These are phyloP conservation scores for Bryoerythrophyllum caledonicum DNA, from an alignment of 225 moss, liverwort and hornwort species.

Conservation along the genomic window DNA sequence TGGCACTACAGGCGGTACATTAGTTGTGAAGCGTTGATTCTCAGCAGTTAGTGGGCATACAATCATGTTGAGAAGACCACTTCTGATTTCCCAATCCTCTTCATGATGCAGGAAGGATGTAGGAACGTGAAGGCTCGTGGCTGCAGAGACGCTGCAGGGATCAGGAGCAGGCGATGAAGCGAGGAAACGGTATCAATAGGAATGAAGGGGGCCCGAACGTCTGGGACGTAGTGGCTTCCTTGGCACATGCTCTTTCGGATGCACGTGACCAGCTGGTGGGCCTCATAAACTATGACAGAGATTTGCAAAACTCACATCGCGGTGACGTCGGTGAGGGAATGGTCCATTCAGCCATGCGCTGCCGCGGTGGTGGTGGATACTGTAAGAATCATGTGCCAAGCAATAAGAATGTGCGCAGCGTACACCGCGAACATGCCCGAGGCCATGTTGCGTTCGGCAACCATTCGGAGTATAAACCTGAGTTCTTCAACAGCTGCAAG, in stretches of 20 bases:
- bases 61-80: conserved; percentile 13
- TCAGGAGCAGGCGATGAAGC: conserved; percentile 27
- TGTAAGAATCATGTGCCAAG: conserved; percentile 18
- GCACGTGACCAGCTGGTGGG: conserved; percentile 48
- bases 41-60: conserved; percentile 28
- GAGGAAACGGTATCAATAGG: background rate
- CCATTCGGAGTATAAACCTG: conserved; percentile 32
- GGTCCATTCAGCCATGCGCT: conserved; percentile 14
- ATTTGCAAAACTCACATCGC: background rate
- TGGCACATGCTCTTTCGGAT: conserved; percentile 49
- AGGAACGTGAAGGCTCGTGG: conserved; percentile 15
- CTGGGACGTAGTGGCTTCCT: conserved; percentile 46
- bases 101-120: conserved; percentile 9
- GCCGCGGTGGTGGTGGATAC: conserved; percentile 20
- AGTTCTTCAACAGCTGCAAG: conserved; percentile 17
- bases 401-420: conserved; percentile 18
- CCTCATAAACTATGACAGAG: conserved; percentile 39
- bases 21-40: conserved; percentile 27
- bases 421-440: conserved; percentile 41
- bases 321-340: background rate
- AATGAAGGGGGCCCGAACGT: conserved; percentile 15
- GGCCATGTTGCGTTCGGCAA: conserved; percentile 43
- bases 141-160: conserved; percentile 2
- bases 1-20: background rate
- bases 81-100: conserved; percentile 10